Base-by-base conservation (phyloP, 2,329 filamentous ascomycete species). In the Epichloe aotearoae region DNA sequence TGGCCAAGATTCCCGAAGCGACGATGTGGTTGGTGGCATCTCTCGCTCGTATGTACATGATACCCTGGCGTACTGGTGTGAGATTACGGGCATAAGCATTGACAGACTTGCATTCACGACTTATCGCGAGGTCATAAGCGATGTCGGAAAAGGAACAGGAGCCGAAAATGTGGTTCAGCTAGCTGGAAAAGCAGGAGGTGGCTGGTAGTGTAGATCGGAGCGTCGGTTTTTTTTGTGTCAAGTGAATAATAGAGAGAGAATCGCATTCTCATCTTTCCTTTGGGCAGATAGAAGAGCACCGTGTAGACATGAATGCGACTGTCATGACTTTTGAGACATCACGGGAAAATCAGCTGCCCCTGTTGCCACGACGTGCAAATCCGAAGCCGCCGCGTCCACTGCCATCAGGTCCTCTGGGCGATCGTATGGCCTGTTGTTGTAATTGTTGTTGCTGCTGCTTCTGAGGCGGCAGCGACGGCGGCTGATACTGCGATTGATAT, bases 71-170 rank as follows among this genome's bases (percentile, higher is more conserved):
- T 80, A 91, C 66, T 98, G 93, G 93, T 77, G 83, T 17, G 63
- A 71, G 23, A 70, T 83, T 54, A 90, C 88, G 50, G 80, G 79
- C 49, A 80, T 95, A 56, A 75, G 79, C 26, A 69, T 86, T 61
- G 79, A 83, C 54, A 87, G 77, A 63, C 71, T 98, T 61, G 80
- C 82, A 52, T 87, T 84, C 66, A 98, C 93, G 52, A 94, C 82
- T 48, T 98, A 88, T 71, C 82, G 93, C 55, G 84, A 90, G 67
- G 91, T 98, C 20, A 83, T 96, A 60, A 96, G 91, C 69, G 88
- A 97, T 64, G 88, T 98, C 42, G 93, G 93, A 47, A 95, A 93
- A 70, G 62, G 73, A 66, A 73, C 75, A 53, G 85, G 89, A 63
- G 84, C 86, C 42, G 86, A 94, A 62, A 80, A 83, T 53, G 90